Conservation (phyloP, 164 flowering plant genomes). For the Vitis cinerea region DNA sequence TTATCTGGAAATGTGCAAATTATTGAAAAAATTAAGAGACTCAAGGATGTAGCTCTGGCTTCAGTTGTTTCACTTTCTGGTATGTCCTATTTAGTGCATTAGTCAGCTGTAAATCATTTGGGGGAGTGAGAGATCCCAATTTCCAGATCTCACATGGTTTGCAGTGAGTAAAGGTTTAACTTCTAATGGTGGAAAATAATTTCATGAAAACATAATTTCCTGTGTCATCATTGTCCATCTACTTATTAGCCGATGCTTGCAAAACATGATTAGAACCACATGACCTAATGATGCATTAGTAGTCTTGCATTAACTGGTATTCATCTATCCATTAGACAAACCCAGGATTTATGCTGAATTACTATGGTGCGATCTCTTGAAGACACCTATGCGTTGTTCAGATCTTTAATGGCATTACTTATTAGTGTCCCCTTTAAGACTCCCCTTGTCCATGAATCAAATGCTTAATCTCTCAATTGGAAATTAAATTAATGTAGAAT, state of each 20-base stretch:
- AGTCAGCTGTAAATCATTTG: not conserved
- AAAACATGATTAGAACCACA: not conserved
- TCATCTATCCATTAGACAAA: not conserved
- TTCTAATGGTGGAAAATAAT: not conserved
- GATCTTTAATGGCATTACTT: not conserved
- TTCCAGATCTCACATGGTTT: not conserved
- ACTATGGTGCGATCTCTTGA: not conserved
- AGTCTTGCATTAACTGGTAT: not conserved
- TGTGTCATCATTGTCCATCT: too few species aligned
- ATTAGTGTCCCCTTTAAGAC: too few species aligned
- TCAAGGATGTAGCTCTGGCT: constrained; percentile 38
- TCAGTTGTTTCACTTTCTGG: constrained; percentile 56
- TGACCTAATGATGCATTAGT: not conserved
- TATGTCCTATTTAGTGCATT: constrained; percentile 6
- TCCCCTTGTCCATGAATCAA: too few species aligned
- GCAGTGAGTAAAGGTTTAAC: not conserved
- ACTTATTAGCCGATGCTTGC: not conserved
- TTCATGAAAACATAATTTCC: too few species aligned
- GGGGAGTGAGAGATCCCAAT: not conserved
- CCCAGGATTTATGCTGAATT: not conserved
- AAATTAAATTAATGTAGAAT: too few species aligned
- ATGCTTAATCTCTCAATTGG: too few species aligned
- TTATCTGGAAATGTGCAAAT: constrained; percentile 12
- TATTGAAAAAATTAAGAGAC: constrained; percentile 37
- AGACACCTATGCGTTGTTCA: not conserved